Evolutionary conservation across 1,139 yeast genomes (phyloP).

Genomic region (Kazachstania sp.): DNA sequence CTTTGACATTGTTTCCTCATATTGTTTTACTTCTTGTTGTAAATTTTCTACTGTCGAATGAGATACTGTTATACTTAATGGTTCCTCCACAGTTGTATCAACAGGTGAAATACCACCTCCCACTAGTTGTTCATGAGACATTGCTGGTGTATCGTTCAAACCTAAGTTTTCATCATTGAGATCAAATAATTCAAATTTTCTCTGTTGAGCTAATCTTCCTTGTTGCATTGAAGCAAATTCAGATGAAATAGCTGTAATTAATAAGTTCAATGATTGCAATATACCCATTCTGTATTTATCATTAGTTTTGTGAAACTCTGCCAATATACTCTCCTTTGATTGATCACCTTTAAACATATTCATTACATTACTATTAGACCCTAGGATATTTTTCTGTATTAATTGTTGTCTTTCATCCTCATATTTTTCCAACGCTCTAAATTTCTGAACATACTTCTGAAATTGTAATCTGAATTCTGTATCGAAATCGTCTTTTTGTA

Average conservation of each 20-base stretch:
- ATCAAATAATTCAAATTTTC: conserved; percentile 22
- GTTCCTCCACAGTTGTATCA: conserved; percentile 1
- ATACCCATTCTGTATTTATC: conserved; percentile 28
- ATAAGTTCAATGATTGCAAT: conserved; percentile 23
- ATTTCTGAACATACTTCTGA: conserved; percentile 44
- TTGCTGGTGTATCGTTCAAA: neutral
- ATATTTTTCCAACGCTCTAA: conserved; percentile 43
- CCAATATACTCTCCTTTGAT: conserved; percentile 3
- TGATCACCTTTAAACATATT: neutral
- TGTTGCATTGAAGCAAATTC: conserved; percentile 26
- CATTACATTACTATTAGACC: neutral
- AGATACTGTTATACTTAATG: conserved; percentile 16
- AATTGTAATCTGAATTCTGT: conserved; percentile 45
- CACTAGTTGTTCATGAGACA: neutral
- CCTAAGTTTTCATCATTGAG: conserved; percentile 15
- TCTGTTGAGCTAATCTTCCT: conserved; percentile 20
- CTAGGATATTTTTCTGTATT: conserved; percentile 11
- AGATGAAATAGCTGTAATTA: conserved; percentile 21
- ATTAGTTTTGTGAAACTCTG: conserved; percentile 18
- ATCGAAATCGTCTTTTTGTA: conserved; percentile 48
- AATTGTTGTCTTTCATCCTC: conserved; percentile 36
- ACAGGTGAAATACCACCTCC: neutral
- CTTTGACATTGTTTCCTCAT: conserved; percentile 28
- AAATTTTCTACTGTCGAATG: conserved; percentile 23
- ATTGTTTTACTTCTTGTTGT: conserved; percentile 29